Percentiles rank a stretch among this genome's conserved stretches.
Evolutionary conservation across 352 stramenopile species (phyloP).

Genomic region (Globisporangium paddicum): DNA sequence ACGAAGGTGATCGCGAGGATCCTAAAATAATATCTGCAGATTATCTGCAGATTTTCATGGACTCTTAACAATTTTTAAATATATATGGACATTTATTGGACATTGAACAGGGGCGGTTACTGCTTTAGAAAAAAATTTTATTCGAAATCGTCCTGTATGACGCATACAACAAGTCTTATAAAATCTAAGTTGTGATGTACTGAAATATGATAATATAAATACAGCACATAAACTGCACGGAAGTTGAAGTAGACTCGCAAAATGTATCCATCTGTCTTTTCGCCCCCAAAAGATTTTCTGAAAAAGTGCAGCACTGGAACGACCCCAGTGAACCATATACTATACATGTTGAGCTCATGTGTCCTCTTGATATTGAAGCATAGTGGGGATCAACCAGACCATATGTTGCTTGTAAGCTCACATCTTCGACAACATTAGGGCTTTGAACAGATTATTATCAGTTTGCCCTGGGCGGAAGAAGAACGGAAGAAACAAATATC

Average conservation of each 20-base stretch:
- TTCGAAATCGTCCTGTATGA: neutral
- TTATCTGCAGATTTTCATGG: neutral
- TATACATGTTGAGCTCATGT: too few species aligned
- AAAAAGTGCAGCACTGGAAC: neutral
- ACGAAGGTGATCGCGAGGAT: conserved; percentile 3
- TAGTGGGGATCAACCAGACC: too few species aligned
- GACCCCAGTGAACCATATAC: too few species aligned
- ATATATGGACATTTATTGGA: neutral
- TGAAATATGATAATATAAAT: neutral
- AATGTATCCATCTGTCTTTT: neutral
- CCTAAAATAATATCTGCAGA: neutral
- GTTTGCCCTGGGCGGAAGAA: neutral
- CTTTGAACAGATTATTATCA: too few species aligned
- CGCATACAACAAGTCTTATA: too few species aligned
- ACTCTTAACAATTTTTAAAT: neutral
- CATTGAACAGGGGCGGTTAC: neutral
- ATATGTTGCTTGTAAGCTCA: too few species aligned
- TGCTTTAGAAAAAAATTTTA: neutral
- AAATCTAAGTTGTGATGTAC: neutral
- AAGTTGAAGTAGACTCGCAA: neutral
- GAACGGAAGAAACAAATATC: neutral
- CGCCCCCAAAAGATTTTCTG: neutral
- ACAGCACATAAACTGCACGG: neutral
- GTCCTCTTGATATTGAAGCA: too few species aligned
- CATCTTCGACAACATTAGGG: too few species aligned